phyloP scores from a whole-genome alignment of 108 stramenopile species.

The Skeletonema potamos region DNA sequence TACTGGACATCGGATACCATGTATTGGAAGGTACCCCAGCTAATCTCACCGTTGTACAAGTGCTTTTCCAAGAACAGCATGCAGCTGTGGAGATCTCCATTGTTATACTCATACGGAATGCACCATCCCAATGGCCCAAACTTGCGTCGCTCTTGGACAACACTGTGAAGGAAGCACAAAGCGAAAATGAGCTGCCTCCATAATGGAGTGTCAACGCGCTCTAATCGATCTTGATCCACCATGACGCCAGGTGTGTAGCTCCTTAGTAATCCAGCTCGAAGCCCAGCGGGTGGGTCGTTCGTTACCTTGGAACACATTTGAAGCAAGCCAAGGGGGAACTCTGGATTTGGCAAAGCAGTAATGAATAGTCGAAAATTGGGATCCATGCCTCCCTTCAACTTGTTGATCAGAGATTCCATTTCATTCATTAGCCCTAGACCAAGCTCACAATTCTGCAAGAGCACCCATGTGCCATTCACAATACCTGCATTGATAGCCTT shows the following conservation, averaged over 20 bases:
- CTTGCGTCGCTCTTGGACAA: slow-evolving; percentile 93
- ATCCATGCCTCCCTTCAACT: slow-evolving; percentile 72
- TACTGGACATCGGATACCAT: slow-evolving; percentile 94
- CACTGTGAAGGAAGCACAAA: slow-evolving; percentile 88
- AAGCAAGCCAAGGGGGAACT: slow-evolving; percentile 89
- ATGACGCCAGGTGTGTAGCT: slow-evolving; percentile 85
- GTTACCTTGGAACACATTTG: slow-evolving; percentile 95
- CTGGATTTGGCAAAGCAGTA: slow-evolving; percentile 84
- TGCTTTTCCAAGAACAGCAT: slow-evolving; percentile 92
- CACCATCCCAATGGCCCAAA: slow-evolving; percentile 93
- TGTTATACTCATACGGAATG: slow-evolving; percentile 92
- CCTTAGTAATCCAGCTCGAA: slow-evolving; percentile 86
- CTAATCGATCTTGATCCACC: slow-evolving; percentile 91
- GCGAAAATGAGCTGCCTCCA: slow-evolving; percentile 70
- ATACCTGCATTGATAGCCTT: slow-evolving; percentile 86
- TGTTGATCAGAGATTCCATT: slow-evolving; percentile 82
- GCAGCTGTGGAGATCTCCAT: slow-evolving; percentile 88
- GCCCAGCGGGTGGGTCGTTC: slow-evolving; percentile 88
- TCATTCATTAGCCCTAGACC: slow-evolving; percentile 85
- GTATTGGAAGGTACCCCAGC: slow-evolving; percentile 91
- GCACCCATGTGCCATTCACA: slow-evolving; percentile 90
- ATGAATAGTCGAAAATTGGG: slow-evolving; percentile 90
- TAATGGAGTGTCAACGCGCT: slow-evolving; percentile 85
- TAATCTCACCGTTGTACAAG: slow-evolving; percentile 87
- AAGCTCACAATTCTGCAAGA: slow-evolving; percentile 92